Base-by-base conservation (phyloP, 2,329 filamentous ascomycete species). In the Chrysosporium queenslandicum region DNA sequence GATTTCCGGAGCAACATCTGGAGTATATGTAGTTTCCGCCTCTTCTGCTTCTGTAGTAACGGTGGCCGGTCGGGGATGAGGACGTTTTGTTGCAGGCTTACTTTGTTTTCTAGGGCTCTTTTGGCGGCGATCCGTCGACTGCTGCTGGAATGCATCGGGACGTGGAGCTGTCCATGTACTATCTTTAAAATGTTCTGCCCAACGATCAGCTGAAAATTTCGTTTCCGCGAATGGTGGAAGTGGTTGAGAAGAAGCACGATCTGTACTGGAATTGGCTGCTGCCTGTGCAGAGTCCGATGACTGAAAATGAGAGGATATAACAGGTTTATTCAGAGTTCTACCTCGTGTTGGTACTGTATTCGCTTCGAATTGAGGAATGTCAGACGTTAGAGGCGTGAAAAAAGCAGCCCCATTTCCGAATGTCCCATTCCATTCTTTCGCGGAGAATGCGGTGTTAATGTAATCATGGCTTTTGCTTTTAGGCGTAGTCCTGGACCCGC, bases 1-100 rank as follows among this genome's bases (percentile, higher is more conserved):
- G 37, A 62, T 63, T 20, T 53, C 56, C 41, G 58, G 52, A n/a
- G 62, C 55, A 6, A 54, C 53, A 29, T 58, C 53, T 4, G 59
- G 59, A 34, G 63, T 55, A 23, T 65, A 47, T 8, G 66, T 70
- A 4, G 63, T 58, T 23, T 60, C 58, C 5, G 62, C 63, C 55
- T 72, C 71, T 25, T 70, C 68, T 2, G 64, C 67, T 55, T 71
- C 69, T 4, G 68, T 66, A 11, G 67, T 59, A 29, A 70, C 66
- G 43, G 60, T 68, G 25, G 66, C 63, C 21, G 64, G 61, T 46
- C 69, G 65, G 1, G 66, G 65, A 14, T 56, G 52, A 23, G 60
- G 59, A 18, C 60, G 57, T 54, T 64, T 70, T 7, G 58, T 48
- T 8, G 57, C 57, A 11, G 64, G 29, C 48, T 60, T 64, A 12